Evolutionary conservation across 2,329 filamentous ascomycete genomes (phyloP).

Genomic region (Sclerotinia subarctica): DNA sequence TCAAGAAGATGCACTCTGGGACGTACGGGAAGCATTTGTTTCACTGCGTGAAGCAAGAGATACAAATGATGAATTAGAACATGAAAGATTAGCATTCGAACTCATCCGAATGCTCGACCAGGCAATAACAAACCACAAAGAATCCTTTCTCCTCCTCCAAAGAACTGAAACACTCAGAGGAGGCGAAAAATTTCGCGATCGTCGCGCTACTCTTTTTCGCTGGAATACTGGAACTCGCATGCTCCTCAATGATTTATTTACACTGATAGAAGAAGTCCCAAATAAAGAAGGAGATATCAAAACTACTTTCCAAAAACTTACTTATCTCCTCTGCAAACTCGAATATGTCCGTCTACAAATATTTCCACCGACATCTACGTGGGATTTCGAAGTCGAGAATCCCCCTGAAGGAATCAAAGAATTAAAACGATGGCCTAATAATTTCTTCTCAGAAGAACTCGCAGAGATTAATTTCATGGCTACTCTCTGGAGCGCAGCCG

Average conservation of each 20-base stretch:
- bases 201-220: conserved; percentile 5
- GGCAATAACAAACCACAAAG: not conserved
- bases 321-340: not conserved
- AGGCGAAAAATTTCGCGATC: not conserved
- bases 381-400: not conserved
- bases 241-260: conserved; percentile 2
- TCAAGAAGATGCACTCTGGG: not conserved
- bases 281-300: accelerated
- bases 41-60: not conserved
- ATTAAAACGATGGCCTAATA: not conserved
- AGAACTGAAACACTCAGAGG: not conserved
- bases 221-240: conserved; percentile 8
- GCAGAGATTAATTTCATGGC: not conserved
- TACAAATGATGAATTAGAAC: not conserved
- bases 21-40: not conserved
- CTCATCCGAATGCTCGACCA: not conserved
- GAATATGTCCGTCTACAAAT: conserved; percentile 10
- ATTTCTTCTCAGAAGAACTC: not conserved
- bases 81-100: not conserved
- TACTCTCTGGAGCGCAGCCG: not conserved
- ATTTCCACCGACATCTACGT: conserved; percentile 2
- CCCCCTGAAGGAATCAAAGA: not conserved
- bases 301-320: not conserved
- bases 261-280: not conserved
- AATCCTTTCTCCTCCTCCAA: not conserved